Evolutionary conservation across 345 rosid species (phyloP), one percentile per base, ranked within the genome.

Genomic region (Arabis hirsuta): DNA sequence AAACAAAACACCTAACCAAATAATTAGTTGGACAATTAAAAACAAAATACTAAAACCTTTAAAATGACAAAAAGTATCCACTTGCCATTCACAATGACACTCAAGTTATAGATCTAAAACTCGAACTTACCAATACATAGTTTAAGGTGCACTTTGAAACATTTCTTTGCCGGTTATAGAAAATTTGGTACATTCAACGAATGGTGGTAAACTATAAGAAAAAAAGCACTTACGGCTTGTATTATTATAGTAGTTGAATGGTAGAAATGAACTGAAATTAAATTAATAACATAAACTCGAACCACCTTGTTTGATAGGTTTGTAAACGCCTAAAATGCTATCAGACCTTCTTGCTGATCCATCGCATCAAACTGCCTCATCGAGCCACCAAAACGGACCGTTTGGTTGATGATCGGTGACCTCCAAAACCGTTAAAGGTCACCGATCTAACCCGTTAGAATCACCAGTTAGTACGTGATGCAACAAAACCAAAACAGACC

Each of bases 401-500:
- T 34, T 12, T 32, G 55, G 31, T n/a, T n/a, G n/a, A 19, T 48
- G 13, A 32, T 48, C 20, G 45, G 45, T 57, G 12, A 59, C 50
- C 65, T 60, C 50, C 16, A 24, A 3, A 20, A 8, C 6, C 12
- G 43, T 57, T 11, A 11, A 32, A 38, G 4, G 62, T 20, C 16
- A 59, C 11, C 16, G 22, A 41, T 7, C 29, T 3, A 27, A 32
- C 36, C 36, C 10, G 39, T 36, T 44, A 26, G 38, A 26, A 9
- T n/a, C 69, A 51, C n/a, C 38, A n/a, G 24, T 22, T 36, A 36
- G 36, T 36, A 50, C 12, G 22, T 12, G 69, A 6, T 38, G 36
- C 69, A 55, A 34, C 41, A 51, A 48, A 36, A 51, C 57, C 14
- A 39, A 10, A 65, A 51, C 27, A 11, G 8, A 48, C 34, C 46